phyloP scores from a whole-genome alignment of 2,329 filamentous ascomycete species.

The Zasmidium angulare region DNA sequence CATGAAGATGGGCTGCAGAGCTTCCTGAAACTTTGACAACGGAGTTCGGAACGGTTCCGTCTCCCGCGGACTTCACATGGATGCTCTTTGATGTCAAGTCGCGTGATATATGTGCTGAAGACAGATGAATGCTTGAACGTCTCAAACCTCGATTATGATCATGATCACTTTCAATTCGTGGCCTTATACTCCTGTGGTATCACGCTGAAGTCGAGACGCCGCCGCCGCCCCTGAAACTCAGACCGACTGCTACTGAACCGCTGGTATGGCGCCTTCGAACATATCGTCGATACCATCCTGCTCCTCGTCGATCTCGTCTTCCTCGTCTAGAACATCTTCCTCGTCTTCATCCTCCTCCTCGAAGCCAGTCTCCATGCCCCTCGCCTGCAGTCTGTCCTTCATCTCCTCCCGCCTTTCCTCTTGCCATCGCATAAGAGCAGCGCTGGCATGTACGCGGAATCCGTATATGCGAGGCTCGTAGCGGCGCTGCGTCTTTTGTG shows the following conservation, averaged over 20 bases:
- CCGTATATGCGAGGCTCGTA: slow-evolving; percentile 92
- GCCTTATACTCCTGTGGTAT: neutral
- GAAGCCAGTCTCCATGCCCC: slow-evolving; percentile 73
- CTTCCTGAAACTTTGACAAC: neutral
- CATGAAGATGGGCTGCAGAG: neutral
- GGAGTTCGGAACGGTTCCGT: neutral
- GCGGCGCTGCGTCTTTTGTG: slow-evolving; percentile 78
- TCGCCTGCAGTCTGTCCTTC: slow-evolving; percentile 70
- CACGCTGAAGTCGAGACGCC: neutral
- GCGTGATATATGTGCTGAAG: neutral
- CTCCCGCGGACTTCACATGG: neutral
- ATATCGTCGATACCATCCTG: slow-evolving; percentile 52
- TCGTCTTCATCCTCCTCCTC: slow-evolving; percentile 64
- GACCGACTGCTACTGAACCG: slow-evolving; percentile 12
- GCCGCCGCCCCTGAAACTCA: neutral
- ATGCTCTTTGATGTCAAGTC: neutral
- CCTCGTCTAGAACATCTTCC: slow-evolving; percentile 59
- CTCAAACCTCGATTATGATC: no score
- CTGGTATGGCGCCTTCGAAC: slow-evolving; percentile 35
- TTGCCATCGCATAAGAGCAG: slow-evolving; percentile 89
- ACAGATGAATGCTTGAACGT: neutral
- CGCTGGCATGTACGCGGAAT: slow-evolving; percentile 90
- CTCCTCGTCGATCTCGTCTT: slow-evolving; percentile 60
- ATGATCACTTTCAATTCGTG: no score
- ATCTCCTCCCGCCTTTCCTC: slow-evolving; percentile 76